These are phyloP conservation scores for Dictyostelium firmibasis DNA, from an alignment of 78 protist genomes.

Conservation along the genomic window DNA sequence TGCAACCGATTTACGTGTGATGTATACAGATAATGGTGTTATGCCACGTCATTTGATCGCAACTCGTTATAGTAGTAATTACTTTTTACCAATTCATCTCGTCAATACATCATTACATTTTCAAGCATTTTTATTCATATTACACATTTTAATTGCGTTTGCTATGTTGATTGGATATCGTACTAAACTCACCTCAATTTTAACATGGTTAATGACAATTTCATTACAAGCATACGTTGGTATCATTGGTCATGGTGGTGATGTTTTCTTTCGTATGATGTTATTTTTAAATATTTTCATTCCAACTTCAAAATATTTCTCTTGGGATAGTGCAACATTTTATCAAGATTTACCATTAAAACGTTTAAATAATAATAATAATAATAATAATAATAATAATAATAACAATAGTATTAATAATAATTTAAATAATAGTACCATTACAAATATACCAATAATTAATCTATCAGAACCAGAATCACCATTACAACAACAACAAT, in stretches of 20 bases:
- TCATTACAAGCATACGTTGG: constrained; percentile 54
- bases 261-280: constrained; percentile 66
- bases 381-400: not conserved
- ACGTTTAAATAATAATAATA: not conserved
- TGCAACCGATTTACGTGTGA: constrained; percentile 9
- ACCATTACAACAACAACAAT: constrained; percentile 30
- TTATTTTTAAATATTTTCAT: constrained; percentile 58
- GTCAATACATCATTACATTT: not conserved
- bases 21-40: constrained; percentile 49
- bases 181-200: constrained; percentile 5
- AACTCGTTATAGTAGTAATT: not conserved
- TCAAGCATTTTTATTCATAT: not conserved
- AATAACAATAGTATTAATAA: not conserved
- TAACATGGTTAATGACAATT: constrained; percentile 40
- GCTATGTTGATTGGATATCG: constrained; percentile 60
- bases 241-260: constrained; percentile 75
- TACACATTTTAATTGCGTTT: constrained; percentile 16
- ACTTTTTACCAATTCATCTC: constrained; percentile 36
- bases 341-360: not conserved
- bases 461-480: not conserved
- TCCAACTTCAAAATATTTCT: constrained; percentile 11
- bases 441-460: not conserved
- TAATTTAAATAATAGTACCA: not conserved
- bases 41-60: constrained; percentile 35
- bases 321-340: constrained; percentile 26